Evolutionary conservation across 148 eudicot genomes (phyloP).

Genomic region (Heliosperma pusillum): DNA sequence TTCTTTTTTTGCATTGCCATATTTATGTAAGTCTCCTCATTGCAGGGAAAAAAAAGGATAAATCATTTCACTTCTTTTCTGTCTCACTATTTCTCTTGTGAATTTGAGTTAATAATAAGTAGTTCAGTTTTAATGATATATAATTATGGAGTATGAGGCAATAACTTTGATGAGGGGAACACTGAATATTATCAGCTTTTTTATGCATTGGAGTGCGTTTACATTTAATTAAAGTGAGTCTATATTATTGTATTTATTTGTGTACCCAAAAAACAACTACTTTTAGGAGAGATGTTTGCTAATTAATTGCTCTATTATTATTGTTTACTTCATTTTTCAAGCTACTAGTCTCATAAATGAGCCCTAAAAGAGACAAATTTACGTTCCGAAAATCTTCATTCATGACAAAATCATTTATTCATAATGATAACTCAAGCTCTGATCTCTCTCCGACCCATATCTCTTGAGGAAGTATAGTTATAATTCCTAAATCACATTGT

Average conservation of each 20-base stretch:
- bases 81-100: too few relatives aligned
- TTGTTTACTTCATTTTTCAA: neutral
- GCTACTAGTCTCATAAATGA: neutral
- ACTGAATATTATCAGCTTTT: constrained; percentile 16
- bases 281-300: neutral
- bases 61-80: neutral
- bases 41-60: neutral
- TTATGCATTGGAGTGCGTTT: constrained; percentile 14
- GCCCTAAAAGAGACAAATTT: constrained; percentile 2
- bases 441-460: neutral
- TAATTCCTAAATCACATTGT: too few relatives aligned
- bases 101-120: too few relatives aligned
- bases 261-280: neutral
- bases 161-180: neutral
- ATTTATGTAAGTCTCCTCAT: neutral
- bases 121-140: too few relatives aligned
- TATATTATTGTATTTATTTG: neutral
- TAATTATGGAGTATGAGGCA: too few relatives aligned
- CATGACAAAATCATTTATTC: neutral
- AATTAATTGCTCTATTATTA: neutral
- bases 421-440: neutral
- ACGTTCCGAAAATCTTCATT: neutral
- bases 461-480: too few relatives aligned
- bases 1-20: neutral
- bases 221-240: neutral